A percentile compares a stretch with the other conserved stretches of the same genome.
Evolutionary conservation across 192 early-diverging fungal genomes (phyloP).

Genomic region (Thoreauomyces humboldtii): DNA sequence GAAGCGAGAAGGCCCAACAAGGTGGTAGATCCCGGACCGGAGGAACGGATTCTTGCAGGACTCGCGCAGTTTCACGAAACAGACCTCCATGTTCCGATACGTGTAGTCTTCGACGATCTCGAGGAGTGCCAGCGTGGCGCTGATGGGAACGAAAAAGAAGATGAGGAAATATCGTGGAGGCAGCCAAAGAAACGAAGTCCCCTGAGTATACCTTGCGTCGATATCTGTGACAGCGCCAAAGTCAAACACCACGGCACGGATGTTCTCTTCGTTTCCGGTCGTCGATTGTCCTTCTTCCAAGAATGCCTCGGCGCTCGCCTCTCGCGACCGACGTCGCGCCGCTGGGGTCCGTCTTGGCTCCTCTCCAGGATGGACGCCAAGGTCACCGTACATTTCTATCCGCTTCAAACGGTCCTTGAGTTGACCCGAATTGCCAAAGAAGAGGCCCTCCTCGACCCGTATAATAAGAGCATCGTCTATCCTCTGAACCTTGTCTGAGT

Average conservation of each 20-base stretch:
- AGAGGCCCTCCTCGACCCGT: slow-evolving; percentile 88
- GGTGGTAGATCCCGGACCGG: slow-evolving; percentile 65
- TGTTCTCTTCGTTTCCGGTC: slow-evolving; percentile 49
- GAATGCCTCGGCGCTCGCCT: background rate
- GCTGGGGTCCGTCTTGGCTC: slow-evolving; percentile 51
- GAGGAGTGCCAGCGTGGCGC: slow-evolving; percentile 79
- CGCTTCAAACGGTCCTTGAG: slow-evolving; percentile 91
- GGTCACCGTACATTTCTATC: slow-evolving; percentile 90
- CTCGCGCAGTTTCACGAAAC: slow-evolving; percentile 85
- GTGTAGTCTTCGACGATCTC: slow-evolving; percentile 89
- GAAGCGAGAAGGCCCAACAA: slow-evolving; percentile 62
- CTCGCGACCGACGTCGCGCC: background rate
- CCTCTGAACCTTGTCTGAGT: slow-evolving; percentile 56
- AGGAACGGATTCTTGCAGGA: slow-evolving; percentile 68
- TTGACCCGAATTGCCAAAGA: slow-evolving; percentile 97
- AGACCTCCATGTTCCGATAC: slow-evolving; percentile 77
- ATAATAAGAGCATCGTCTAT: slow-evolving; percentile 85
- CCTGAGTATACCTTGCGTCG: slow-evolving; percentile 73
- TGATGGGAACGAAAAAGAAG: slow-evolving; percentile 19
- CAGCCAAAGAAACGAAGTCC: too few relatives aligned
- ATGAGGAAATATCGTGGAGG: background rate
- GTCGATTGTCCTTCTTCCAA: background rate
- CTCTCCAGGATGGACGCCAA: slow-evolving; percentile 93
- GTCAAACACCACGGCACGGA: slow-evolving; percentile 86
- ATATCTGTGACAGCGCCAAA: slow-evolving; percentile 81